Evolutionary conservation across 176 grass and related monocot genomes (phyloP).

Genomic region (Coix lacrymajobi): DNA sequence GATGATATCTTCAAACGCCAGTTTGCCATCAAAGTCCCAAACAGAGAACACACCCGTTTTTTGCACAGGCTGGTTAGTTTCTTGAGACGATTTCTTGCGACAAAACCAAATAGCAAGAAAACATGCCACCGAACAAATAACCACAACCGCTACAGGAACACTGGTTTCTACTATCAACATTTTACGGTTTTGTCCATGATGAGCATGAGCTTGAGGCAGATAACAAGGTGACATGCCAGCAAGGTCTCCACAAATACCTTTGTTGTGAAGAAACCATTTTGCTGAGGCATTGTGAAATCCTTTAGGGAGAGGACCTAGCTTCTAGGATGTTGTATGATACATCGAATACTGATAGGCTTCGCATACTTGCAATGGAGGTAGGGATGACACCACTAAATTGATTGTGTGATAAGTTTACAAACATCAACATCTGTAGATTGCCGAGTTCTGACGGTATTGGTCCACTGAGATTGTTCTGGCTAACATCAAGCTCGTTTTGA

Average conservation of each 20-base stretch:
- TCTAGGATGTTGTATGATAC: neutral
- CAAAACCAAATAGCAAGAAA: neutral
- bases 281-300: neutral
- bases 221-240: neutral
- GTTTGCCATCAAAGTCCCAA: neutral
- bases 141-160: neutral
- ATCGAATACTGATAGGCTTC: neutral
- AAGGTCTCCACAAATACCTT: neutral
- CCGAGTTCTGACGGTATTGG: neutral
- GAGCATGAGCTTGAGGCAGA: neutral
- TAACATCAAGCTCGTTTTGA: neutral
- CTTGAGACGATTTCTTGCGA: neutral
- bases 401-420: neutral
- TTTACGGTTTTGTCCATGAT: neutral
- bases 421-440: neutral
- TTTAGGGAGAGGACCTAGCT: neutral
- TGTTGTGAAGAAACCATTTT: neutral
- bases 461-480: neutral
- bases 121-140: neutral
- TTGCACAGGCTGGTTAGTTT: no score
- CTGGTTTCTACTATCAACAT: neutral
- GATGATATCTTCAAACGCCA: neutral
- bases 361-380: neutral
- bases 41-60: neutral
- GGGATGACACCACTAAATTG: neutral